Base-by-base conservation (phyloP, 768 basidiomycete genomes). In the Flagelloscypha sp. region DNA sequence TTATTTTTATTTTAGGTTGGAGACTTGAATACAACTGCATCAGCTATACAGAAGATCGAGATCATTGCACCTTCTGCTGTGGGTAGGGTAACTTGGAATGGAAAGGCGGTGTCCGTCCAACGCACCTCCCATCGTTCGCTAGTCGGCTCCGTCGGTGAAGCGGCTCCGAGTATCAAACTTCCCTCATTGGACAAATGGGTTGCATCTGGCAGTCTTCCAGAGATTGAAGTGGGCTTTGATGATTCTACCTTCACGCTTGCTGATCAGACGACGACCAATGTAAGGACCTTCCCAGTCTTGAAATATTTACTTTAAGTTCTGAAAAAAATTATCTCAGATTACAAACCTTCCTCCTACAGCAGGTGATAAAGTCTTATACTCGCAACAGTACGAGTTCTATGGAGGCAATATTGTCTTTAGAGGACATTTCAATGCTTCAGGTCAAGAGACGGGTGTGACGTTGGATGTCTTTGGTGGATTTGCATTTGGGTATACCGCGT, bases 341-440 rank as follows among this genome's bases (percentile, higher is more conserved):
- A 71, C 69, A 2, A 70, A 71, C 45, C 54, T 71, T 7, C 68
- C 67, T 2, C 61, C 62, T 2, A 43, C 71, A 12, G 56, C 64
- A 1, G 68, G 65, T 12, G 50, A 55, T 22, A 51, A 53, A 17
- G 69, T 73, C 13, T 50, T 73, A 17, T 72, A 72, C 47, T 68
- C 68, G 3, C 68, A 71, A 35, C 68, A 73, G 55, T 71, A 73
- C 36, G 70, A 66, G 68, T 73, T 71, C 43, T 72, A 72, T 37
- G 72, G 68, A 2, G 70, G 68, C 1, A 65, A 71, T 37, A 50
- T 73, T 24, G 58, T 74, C 27, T 74, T 65, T 57, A 62, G 72
- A 9, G 73, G 67, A n/a, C 66, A 68, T 37, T 74, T 75, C 53
- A 53, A 44, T 9, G 67, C 70, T 8, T 62, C 57, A 3, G 72